Evolutionary conservation across 108 stramenopile genomes (phyloP).

Genomic region (Heterococcus sp.): DNA sequence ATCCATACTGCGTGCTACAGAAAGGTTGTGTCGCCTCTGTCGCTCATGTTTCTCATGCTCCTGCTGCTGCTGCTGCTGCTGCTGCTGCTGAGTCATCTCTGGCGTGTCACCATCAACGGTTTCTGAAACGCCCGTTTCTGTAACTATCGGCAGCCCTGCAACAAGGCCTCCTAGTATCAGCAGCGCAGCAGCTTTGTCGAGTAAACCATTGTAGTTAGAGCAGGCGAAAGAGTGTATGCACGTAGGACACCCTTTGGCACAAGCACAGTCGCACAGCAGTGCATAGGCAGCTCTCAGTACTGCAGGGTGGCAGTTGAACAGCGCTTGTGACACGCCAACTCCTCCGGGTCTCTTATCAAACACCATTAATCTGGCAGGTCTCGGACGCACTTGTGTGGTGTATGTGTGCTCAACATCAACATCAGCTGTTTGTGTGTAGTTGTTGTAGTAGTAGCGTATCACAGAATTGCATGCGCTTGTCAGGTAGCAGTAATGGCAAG

Average conservation of each 20-base stretch:
- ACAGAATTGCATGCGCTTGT: too few relatives aligned
- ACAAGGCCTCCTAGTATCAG: slow-evolving; percentile 21
- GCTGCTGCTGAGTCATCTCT: slow-evolving; percentile 7
- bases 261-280: slow-evolving; percentile 25
- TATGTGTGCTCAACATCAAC: slow-evolving; percentile 42
- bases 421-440: too few relatives aligned
- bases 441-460: too few relatives aligned
- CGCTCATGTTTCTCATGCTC: background rate
- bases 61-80: slow-evolving; percentile 3
- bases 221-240: slow-evolving; percentile 39
- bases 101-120: background rate
- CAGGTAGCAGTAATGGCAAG: too few relatives aligned
- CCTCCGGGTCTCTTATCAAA: slow-evolving; percentile 63
- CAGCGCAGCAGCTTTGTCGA: slow-evolving; percentile 38
- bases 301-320: slow-evolving; percentile 33
- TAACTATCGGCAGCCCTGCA: background rate
- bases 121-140: background rate
- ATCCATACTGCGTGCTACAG: slow-evolving; percentile 40
- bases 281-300: slow-evolving; percentile 29
- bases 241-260: slow-evolving; percentile 16
- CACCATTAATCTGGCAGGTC: slow-evolving; percentile 51
- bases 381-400: slow-evolving; percentile 29
- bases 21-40: slow-evolving; percentile 7
- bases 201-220: slow-evolving; percentile 35
- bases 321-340: slow-evolving; percentile 48